Conservation (phyloP, 2,329 filamentous ascomycete genomes). For the Diplodia sapinea region DNA sequence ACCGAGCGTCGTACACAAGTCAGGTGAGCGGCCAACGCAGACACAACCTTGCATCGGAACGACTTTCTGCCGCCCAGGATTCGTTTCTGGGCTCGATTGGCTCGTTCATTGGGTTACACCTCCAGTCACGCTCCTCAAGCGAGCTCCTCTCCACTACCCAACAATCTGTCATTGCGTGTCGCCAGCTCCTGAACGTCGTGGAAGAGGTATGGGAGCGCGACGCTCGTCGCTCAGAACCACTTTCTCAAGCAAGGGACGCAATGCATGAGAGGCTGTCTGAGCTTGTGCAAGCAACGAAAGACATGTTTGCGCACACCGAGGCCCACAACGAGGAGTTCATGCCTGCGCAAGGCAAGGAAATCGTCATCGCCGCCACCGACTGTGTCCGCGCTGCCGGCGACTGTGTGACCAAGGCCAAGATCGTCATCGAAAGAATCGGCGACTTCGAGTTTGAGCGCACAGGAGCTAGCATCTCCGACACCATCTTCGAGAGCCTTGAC, state of each 20-base stretch:
- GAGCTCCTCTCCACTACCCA: slow-evolving; percentile 83
- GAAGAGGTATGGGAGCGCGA: slow-evolving; percentile 83
- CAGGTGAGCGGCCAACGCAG: slow-evolving; percentile 67
- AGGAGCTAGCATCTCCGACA: slow-evolving; percentile 52
- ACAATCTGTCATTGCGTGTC: slow-evolving; percentile 81
- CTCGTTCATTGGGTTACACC: slow-evolving; percentile 90
- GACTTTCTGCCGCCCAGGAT: slow-evolving; percentile 80
- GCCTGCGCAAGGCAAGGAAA: slow-evolving; percentile 75
- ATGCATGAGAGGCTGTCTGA: slow-evolving; percentile 83
- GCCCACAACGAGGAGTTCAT: slow-evolving; percentile 75
- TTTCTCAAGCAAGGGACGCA: slow-evolving; percentile 71
- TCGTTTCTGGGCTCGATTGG: slow-evolving; percentile 87
- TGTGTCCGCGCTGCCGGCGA: slow-evolving; percentile 91
- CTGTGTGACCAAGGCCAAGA: slow-evolving; percentile 84
- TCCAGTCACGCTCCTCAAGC: slow-evolving; percentile 88
- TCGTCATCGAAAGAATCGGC: slow-evolving; percentile 84
- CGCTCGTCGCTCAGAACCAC: slow-evolving; percentile 66
- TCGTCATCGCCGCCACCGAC: slow-evolving; percentile 79
- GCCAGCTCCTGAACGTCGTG: slow-evolving; percentile 77
- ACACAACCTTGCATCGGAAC: slow-evolving; percentile 81
- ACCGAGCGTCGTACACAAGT: slow-evolving; percentile 78
- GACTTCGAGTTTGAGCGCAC: slow-evolving; percentile 80
- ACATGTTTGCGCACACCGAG: slow-evolving; percentile 74
- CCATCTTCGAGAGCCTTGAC: slow-evolving; percentile 44
- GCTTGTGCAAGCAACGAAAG: slow-evolving; percentile 78